A percentile compares a stretch with the other conserved stretches of the same genome.
phyloP scores from a whole-genome alignment of 441 rosid species.

The Gossypium davidsonii region DNA sequence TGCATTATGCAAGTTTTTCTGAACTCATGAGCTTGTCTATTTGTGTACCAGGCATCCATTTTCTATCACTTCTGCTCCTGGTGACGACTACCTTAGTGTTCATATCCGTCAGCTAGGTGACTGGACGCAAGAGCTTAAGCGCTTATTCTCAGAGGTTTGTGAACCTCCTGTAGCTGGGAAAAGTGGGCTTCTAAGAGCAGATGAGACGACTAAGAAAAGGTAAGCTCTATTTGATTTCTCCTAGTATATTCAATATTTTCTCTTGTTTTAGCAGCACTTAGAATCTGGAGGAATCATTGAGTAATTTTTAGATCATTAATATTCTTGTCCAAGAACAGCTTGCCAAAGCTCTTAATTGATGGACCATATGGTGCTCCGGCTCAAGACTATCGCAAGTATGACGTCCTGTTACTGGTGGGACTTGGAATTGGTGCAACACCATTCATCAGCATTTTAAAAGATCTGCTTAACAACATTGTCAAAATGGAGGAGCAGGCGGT shows the following conservation, averaged over 20 bases:
- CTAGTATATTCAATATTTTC: background rate
- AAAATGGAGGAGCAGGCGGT: slow-evolving; percentile 76
- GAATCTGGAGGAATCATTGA: background rate
- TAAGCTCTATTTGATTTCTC: slow-evolving; percentile 3
- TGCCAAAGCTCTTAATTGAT: slow-evolving; percentile 83
- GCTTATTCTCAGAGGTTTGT: slow-evolving; percentile 69
- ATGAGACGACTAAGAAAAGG: slow-evolving; percentile 73
- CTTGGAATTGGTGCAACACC: slow-evolving; percentile 98
- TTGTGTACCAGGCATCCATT: slow-evolving; percentile 79
- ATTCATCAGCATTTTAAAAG: slow-evolving; percentile 84
- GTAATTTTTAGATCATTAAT: background rate
- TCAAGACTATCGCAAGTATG: slow-evolving; percentile 76
- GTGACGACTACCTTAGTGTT: slow-evolving; percentile 78
- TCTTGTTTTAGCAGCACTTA: background rate
- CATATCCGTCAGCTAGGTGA: slow-evolving; percentile 90
- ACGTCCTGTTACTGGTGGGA: slow-evolving; percentile 78
- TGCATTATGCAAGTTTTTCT: background rate
- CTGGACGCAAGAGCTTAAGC: slow-evolving; percentile 86
- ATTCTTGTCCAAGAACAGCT: slow-evolving; percentile 33
- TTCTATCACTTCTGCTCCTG: slow-evolving; percentile 92
- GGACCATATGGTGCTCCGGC: slow-evolving; percentile 98
- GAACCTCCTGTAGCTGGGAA: slow-evolving; percentile 67
- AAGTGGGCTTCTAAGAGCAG: slow-evolving; percentile 91
- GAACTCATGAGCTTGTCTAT: slow-evolving; percentile 11
- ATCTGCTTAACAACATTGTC: slow-evolving; percentile 70